These are phyloP conservation scores for Tetradesmus lagerheimii DNA, from an alignment of 139 green algal species.

Conservation along the genomic window DNA sequence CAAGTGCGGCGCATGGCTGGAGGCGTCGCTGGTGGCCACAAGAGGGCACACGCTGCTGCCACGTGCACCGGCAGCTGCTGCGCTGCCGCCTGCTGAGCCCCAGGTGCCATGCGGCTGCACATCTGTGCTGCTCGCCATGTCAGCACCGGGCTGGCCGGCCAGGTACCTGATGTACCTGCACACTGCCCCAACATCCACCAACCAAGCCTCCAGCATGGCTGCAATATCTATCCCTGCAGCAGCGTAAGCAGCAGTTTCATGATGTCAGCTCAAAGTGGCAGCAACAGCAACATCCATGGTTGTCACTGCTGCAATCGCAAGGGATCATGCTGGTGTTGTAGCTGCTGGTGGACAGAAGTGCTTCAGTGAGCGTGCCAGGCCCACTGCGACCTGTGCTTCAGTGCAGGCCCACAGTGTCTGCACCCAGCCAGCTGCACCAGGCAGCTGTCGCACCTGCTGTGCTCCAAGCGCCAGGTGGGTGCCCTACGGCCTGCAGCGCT, in stretches of 20 bases:
- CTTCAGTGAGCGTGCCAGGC: no score
- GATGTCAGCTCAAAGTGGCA: no score
- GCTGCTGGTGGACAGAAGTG: no score
- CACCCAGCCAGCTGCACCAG: neutral
- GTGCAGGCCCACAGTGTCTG: no score
- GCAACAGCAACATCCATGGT: no score
- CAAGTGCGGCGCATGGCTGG: conserved; percentile 45
- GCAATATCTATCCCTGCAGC: conserved; percentile 31
- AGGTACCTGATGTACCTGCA: conserved; percentile 14
- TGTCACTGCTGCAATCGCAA: no score
- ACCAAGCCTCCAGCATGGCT: conserved; percentile 41
- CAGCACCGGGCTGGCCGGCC: conserved; percentile 6
- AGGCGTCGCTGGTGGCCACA: conserved; percentile 30
- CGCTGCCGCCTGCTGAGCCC: neutral
- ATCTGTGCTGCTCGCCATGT: neutral
- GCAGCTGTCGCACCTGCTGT: neutral
- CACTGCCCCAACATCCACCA: conserved; percentile 11
- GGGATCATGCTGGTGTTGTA: no score
- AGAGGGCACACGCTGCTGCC: conserved; percentile 1
- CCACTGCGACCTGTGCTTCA: no score
- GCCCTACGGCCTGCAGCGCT: neutral
- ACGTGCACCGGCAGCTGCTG: neutral
- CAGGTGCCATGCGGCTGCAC: neutral
- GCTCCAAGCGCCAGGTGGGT: neutral
- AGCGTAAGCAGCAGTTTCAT: neutral